Conservation (phyloP, 2,329 filamentous ascomycete species). For the Verticillium dahliae region DNA sequence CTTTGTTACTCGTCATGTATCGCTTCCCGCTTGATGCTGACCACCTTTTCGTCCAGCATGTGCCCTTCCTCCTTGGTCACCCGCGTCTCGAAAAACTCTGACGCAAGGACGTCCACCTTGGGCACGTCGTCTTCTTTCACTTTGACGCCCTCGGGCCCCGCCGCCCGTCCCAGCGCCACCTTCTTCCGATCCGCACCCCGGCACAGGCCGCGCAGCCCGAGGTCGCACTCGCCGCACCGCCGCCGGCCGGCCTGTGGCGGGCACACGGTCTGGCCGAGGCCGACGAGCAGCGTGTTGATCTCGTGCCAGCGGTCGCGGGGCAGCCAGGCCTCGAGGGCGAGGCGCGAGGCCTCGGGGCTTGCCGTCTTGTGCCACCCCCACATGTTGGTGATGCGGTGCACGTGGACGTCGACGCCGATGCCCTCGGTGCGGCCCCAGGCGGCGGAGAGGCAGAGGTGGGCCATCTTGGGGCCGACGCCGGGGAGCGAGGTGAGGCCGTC, state of each 20-base stretch:
- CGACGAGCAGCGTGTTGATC: constrained; percentile 85
- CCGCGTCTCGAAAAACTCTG: no score
- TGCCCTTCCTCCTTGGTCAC: not conserved
- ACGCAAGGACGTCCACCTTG: no score
- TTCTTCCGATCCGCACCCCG: constrained; percentile 62
- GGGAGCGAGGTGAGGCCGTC: constrained; percentile 70
- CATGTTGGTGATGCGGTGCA: constrained; percentile 88
- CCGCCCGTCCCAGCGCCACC: constrained; percentile 48
- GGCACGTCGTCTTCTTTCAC: constrained; percentile 17
- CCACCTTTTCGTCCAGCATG: not conserved
- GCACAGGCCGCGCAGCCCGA: constrained; percentile 73
- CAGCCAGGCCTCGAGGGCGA: constrained; percentile 72
- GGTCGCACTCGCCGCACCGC: constrained; percentile 78
- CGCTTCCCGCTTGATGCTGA: not conserved
- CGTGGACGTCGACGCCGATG: constrained; percentile 91
- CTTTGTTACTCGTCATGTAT: not conserved
- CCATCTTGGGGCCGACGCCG: constrained; percentile 93
- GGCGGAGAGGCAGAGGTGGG: constrained; percentile 76
- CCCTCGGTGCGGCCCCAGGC: constrained; percentile 60
- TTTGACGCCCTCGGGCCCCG: constrained; percentile 27
- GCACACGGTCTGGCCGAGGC: constrained; percentile 82
- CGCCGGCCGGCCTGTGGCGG: constrained; percentile 60
- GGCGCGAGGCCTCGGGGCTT: constrained; percentile 75
- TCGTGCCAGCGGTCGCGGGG: constrained; percentile 83
- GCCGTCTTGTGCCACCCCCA: constrained; percentile 87